A percentile compares a stretch with the other conserved stretches of the same genome.
Evolutionary conservation across 1,284 basidiomycete genomes (phyloP).

Genomic region (Lentinula novae-zelandiae): DNA sequence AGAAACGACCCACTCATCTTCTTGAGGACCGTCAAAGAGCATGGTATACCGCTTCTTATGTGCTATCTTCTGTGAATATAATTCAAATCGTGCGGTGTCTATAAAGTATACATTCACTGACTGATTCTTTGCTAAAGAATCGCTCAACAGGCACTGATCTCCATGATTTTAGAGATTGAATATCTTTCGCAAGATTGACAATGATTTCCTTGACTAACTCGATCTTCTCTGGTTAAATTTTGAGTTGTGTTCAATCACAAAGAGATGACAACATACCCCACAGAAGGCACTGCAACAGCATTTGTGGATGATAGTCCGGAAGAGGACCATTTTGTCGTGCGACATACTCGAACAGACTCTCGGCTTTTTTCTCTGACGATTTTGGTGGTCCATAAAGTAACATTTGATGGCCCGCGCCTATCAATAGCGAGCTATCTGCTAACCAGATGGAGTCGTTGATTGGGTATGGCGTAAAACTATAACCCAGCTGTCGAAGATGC

Average conservation of each 20-base stretch:
- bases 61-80: conserved; percentile 11
- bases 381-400: conserved; percentile 59
- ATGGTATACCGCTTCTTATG: conserved; percentile 39
- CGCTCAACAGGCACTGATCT: conserved; percentile 49
- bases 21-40: conserved; percentile 39
- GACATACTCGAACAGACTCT: conserved; percentile 77
- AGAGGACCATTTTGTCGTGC: conserved; percentile 81
- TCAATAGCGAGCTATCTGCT: conserved; percentile 70
- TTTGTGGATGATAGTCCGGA: conserved; percentile 87
- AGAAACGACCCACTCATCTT: conserved; percentile 37
- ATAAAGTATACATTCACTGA: conserved; percentile 16
- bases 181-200: conserved; percentile 52
- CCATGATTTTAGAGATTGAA: conserved; percentile 28
- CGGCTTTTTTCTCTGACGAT: conserved; percentile 22
- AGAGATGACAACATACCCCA: conserved; percentile 61
- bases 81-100: background rate
- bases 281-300: conserved; percentile 85
- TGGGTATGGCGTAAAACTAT: conserved; percentile 68
- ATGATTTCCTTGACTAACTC: conserved; percentile 82
- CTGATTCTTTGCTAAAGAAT: conserved; percentile 36
- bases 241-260: background rate
- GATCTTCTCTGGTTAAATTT: conserved; percentile 57
- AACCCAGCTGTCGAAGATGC: background rate
- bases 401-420: conserved; percentile 77
- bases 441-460: conserved; percentile 90